Evolutionary conservation across 257 asterid genomes (phyloP).

Genomic region (Gardenia jasminoides): DNA sequence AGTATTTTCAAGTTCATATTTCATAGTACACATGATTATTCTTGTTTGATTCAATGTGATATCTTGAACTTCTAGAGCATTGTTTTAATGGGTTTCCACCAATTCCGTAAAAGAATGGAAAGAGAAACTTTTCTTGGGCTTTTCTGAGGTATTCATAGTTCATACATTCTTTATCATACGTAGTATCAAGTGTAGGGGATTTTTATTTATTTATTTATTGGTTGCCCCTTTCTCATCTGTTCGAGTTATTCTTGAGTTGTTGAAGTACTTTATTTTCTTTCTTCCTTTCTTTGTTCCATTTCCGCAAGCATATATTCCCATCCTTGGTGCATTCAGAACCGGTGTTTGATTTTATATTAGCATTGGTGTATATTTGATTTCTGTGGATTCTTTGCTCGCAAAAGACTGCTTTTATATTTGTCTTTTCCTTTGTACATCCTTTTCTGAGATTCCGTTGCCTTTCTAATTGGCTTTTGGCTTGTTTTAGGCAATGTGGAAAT

Average conservation of each 20-base stretch:
- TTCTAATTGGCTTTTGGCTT: constrained; percentile 28
- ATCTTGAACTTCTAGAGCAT: constrained; percentile 2
- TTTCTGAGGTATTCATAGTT: constrained; percentile 2
- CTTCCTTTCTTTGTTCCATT: constrained; percentile 6
- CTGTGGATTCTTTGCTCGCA: constrained; percentile 34
- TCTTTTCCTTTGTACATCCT: constrained; percentile 21
- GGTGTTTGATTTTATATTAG: neutral
- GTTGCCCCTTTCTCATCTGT: neutral
- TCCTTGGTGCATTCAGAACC: neutral
- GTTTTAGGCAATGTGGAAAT: constrained; percentile 23
- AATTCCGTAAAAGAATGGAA: neutral
- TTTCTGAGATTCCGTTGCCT: constrained; percentile 35
- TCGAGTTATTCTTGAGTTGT: constrained; percentile 24
- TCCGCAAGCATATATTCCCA: constrained; percentile 31
- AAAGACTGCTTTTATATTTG: constrained; percentile 33
- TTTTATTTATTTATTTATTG: neutral
- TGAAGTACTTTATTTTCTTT: constrained; percentile 22
- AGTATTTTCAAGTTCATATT: neutral
- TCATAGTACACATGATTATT: constrained; percentile 10
- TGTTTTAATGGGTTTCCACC: constrained; percentile 5
- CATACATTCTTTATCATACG: constrained; percentile 5
- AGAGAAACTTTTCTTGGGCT: neutral
- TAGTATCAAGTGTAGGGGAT: constrained; percentile 15
- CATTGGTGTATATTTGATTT: constrained; percentile 27
- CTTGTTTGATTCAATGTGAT: constrained; percentile 2